Evolutionary conservation across 1,284 basidiomycete genomes (phyloP).

Genomic region (Polyporus tsugae): DNA sequence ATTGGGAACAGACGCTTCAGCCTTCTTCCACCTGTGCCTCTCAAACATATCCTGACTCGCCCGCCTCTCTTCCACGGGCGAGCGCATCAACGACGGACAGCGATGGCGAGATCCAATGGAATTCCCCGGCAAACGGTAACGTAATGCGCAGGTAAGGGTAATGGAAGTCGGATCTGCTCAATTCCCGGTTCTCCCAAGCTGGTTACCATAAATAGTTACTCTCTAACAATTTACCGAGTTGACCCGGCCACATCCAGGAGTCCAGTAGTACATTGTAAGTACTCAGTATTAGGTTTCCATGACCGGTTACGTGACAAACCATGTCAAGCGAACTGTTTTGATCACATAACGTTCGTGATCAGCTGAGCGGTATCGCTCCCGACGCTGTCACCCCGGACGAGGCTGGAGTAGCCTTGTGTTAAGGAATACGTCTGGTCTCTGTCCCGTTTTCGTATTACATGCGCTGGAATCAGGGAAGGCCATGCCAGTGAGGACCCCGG

Average conservation of each 20-base stretch:
- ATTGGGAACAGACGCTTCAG: not conserved
- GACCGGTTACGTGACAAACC: not conserved
- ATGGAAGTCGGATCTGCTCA: conserved; percentile 18
- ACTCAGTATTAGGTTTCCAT: not conserved
- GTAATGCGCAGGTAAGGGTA: conserved; percentile 16
- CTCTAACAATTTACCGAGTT: not conserved
- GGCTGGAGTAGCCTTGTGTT: too few species aligned
- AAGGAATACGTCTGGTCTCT: not conserved
- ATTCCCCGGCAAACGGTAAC: conserved; percentile 1
- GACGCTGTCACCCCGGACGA: too few species aligned
- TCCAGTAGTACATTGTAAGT: not conserved
- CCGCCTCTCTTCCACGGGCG: not conserved
- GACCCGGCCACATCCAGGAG: not conserved
- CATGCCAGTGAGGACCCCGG: not conserved
- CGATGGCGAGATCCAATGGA: not conserved
- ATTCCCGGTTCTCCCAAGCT: conserved; percentile 21
- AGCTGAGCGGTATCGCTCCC: not conserved
- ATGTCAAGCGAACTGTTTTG: not conserved
- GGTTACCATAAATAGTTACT: conserved; percentile 26
- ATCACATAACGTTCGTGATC: not conserved
- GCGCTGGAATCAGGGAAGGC: not conserved
- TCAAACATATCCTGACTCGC: not conserved
- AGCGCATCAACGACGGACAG: not conserved
- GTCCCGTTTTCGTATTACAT: not conserved
- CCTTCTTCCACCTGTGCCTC: too few species aligned